These are phyloP conservation scores for Cryphonectria parasitica DNA, from an alignment of 2,329 filamentous ascomycete species.

Conservation along the genomic window DNA sequence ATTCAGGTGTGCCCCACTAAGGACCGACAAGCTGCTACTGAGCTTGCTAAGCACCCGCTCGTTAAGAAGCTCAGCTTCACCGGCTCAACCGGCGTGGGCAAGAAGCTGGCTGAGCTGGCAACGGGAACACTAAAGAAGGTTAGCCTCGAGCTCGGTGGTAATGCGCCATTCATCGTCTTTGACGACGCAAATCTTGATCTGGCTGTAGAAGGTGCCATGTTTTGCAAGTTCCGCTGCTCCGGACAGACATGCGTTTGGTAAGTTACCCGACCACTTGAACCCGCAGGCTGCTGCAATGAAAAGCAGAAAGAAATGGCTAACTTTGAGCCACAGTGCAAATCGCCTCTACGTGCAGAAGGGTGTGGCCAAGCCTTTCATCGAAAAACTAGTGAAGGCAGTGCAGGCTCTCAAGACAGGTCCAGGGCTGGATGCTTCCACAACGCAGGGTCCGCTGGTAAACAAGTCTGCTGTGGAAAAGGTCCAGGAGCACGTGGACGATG, in stretches of 20 bases:
- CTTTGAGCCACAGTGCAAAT: not conserved
- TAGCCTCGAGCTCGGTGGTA: conserved; percentile 69
- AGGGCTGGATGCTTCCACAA: not conserved
- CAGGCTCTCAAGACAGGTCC: not conserved
- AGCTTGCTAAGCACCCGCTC: conserved; percentile 19
- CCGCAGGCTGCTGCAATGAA: not conserved
- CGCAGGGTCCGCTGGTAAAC: not conserved
- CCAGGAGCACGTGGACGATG: conserved; percentile 30
- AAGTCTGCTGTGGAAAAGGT: conserved; percentile 31
- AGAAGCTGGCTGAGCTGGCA: conserved; percentile 59
- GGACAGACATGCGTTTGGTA: conserved; percentile 67
- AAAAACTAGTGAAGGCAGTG: not conserved
- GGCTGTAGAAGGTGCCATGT: conserved; percentile 56
- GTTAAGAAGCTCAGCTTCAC: conserved; percentile 66
- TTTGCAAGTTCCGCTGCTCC: conserved; percentile 37
- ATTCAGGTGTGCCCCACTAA: not conserved
- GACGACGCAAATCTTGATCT: conserved; percentile 65
- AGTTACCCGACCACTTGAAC: not conserved
- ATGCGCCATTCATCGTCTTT: conserved; percentile 64
- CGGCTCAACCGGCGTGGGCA: conserved; percentile 62
- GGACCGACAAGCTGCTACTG: conserved; percentile 12
- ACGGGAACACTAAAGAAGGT: conserved; percentile 66
- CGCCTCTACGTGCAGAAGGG: not conserved
- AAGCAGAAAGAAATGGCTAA: no score
- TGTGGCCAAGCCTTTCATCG: not conserved